These are phyloP conservation scores for Paraphoma sp. DNA, from an alignment of 2,329 filamentous ascomycete species.

Conservation along the genomic window DNA sequence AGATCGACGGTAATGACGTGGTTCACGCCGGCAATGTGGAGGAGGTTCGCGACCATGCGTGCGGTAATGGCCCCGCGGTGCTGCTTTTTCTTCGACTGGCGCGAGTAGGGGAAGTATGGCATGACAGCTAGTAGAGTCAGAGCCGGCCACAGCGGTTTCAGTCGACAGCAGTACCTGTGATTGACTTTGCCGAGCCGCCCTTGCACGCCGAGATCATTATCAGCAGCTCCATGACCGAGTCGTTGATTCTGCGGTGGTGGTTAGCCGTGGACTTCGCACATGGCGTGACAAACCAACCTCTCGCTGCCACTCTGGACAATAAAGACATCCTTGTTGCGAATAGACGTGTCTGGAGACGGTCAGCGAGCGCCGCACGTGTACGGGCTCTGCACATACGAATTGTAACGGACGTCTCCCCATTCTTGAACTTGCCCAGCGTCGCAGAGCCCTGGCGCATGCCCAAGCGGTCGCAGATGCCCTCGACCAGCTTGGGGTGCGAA, in stretches of 20 bases:
- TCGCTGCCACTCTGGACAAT: constrained; percentile 96
- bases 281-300: constrained; percentile 57
- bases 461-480: constrained; percentile 70
- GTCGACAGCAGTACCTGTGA: constrained; percentile 73
- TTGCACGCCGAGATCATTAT: constrained; percentile 99
- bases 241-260: constrained; percentile 73
- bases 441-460: constrained; percentile 66
- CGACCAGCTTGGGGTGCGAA: constrained; percentile 68
- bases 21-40: constrained; percentile 91
- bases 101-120: constrained; percentile 98
- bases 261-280: constrained; percentile 24
- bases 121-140: constrained; percentile 69
- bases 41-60: constrained; percentile 93
- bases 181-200: constrained; percentile 93
- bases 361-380: constrained; percentile 16
- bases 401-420: constrained; percentile 73
- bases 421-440: constrained; percentile 70
- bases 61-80: constrained; percentile 96
- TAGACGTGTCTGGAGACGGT: constrained; percentile 62
- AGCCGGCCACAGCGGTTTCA: constrained; percentile 7
- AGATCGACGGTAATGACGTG: constrained; percentile 98
- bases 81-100: constrained; percentile 98
- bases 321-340: constrained; percentile 98
- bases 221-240: constrained; percentile 98
- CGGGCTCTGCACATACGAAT: constrained; percentile 57